Conservation (phyloP, 768 basidiomycete species). For the Paxillus involutus region DNA sequence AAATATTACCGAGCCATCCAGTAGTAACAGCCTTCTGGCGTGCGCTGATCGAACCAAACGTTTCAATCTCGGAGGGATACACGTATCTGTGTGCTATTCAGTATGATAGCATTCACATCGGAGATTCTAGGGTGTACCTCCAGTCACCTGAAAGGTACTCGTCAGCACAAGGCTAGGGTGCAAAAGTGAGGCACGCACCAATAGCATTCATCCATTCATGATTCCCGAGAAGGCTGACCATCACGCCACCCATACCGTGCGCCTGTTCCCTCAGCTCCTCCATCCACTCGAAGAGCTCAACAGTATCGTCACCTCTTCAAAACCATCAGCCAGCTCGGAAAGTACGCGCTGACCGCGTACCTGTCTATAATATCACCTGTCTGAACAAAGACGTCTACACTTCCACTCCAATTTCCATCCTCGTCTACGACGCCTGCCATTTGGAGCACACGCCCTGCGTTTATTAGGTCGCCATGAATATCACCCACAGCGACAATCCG, state of each 20-base stretch:
- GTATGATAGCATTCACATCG: slow-evolving; percentile 1
- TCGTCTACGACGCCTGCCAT: slow-evolving; percentile 79
- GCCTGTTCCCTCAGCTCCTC: slow-evolving; percentile 81
- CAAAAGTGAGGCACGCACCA: slow-evolving; percentile 40
- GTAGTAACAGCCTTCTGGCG: slow-evolving; percentile 74
- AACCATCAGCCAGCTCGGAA: slow-evolving; percentile 9
- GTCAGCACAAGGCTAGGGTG: slow-evolving; percentile 7
- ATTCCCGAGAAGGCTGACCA: slow-evolving; percentile 85
- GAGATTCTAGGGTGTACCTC: slow-evolving; percentile 49
- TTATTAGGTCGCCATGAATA: slow-evolving; percentile 84
- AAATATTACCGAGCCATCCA: slow-evolving; percentile 77
- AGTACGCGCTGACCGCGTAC: slow-evolving; percentile 37
- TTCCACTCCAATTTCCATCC: slow-evolving; percentile 75
- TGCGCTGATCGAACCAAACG: slow-evolving; percentile 69
- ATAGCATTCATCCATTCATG: slow-evolving; percentile 96
- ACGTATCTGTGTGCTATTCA: slow-evolving; percentile 63
- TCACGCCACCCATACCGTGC: slow-evolving; percentile 58
- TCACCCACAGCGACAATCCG: slow-evolving; percentile 90
- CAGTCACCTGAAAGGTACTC: slow-evolving; percentile 63
- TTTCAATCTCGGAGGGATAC: slow-evolving; percentile 75
- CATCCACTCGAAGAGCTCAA: slow-evolving; percentile 82
- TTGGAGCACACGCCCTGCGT: slow-evolving; percentile 75
- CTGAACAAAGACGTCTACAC: slow-evolving; percentile 87
- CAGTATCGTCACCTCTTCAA: slow-evolving; percentile 84
- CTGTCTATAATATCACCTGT: slow-evolving; percentile 96